Evolutionary conservation across 1,284 basidiomycete genomes (phyloP).

Genomic region (Boletellus deceptivus): DNA sequence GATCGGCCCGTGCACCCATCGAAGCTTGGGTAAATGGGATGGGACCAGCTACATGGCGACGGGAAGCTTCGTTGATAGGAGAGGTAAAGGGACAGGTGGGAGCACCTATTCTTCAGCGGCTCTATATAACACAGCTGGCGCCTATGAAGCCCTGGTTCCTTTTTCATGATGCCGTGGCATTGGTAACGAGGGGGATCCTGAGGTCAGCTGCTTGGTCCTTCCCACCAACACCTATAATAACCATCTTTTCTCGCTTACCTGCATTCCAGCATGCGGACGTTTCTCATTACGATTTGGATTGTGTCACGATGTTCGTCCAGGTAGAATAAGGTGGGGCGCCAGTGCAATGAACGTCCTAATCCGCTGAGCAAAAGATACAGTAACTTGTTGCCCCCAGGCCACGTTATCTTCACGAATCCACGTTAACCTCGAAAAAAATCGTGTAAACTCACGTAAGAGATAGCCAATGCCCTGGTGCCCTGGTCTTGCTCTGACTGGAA

Average conservation of each 20-base stretch:
- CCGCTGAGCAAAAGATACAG: not conserved
- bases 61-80: not conserved
- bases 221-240: too few species aligned
- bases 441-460: not conserved
- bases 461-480: too few species aligned
- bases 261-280: constrained; percentile 1
- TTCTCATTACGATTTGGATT: not conserved
- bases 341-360: too few species aligned
- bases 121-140: constrained; percentile 8
- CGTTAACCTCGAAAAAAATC: not conserved
- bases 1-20: too few species aligned
- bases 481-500: too few species aligned
- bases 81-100: too few species aligned
- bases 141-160: not conserved
- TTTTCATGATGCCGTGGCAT: not conserved
- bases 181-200: not conserved
- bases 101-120: not conserved
- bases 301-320: too few species aligned
- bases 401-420: not conserved
- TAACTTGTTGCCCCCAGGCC: not conserved
- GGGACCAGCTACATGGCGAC: too few species aligned
- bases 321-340: too few species aligned
- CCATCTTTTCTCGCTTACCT: constrained; percentile 5
- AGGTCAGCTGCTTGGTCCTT: too few species aligned
- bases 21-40: too few species aligned